Base-by-base conservation (phyloP, 257 asterid genomes). In the Primulina tabacum region DNA sequence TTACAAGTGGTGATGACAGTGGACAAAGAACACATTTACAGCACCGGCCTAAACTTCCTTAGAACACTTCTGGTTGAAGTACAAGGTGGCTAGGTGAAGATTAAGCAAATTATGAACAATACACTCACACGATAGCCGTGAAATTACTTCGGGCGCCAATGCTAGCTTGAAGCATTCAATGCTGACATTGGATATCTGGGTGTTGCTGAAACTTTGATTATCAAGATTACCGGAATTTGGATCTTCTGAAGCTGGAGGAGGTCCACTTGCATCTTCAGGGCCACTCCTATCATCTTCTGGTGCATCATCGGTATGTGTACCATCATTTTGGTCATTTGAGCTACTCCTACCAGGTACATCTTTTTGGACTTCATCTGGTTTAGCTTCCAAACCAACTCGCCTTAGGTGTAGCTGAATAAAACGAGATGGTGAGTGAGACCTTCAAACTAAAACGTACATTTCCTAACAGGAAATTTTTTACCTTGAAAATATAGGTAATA, bases 371-470 rank as follows among this genome's bases (percentile, higher is more conserved):
- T 72, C 60, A 72, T 86, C 97, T 4, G 81, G 89, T 66, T 78
- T 89, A 65, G 93, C 83, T 77, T 91, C 97, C 34, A 94, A 95
- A 37, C 96, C 99, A 52, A 86, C 96, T 65, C 92, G 80, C 79
- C 96, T 83, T 71, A 94, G 81, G 84, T 94, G 97, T 21, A 94
- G 85, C 99, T 94, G 90, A 59, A 50, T 14, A 17, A 17, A 18
- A 50, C 5, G 21, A 50, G 57, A 50, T 50, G 57, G 21, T 16
- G 57, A 17, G 16, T 50, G 57, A 16, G 20, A 47, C 17, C 21
- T 16, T 50, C 57, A 50, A 28, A 50, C 53, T 43, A 43, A 10
- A 43, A 11, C 0, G 7, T 16, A 16, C 21, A 50, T 50, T 50
- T 50, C 21, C 55, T 6, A 14, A 43, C 18, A 43, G 18, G 50